Conservation (phyloP, 495 filamentous ascomycete species). For the Choiromyces venosus region DNA sequence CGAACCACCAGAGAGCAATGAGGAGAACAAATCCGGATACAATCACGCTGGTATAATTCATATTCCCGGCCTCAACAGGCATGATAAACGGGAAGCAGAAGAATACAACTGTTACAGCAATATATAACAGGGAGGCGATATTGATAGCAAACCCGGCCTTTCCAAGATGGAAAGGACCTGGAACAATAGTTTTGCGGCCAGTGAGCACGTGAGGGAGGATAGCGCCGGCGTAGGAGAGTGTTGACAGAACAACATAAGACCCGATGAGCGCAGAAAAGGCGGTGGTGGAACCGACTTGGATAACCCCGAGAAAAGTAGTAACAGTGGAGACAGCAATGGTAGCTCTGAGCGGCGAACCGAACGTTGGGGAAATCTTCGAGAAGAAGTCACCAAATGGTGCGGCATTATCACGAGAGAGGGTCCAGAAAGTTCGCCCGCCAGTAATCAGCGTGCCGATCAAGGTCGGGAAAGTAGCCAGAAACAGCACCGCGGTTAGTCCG, state of each 20-base stretch:
- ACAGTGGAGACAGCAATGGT: constrained; percentile 60
- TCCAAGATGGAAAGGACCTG: constrained; percentile 67
- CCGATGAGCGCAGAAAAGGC: constrained; percentile 74
- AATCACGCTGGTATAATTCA: constrained; percentile 68
- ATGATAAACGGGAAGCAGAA: constrained; percentile 67
- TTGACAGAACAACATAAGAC: constrained; percentile 67
- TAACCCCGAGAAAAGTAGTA: constrained; percentile 63
- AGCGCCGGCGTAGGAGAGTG: constrained; percentile 66
- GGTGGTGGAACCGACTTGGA: constrained; percentile 65
- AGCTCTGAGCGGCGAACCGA: constrained; percentile 62
- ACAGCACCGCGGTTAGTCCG: constrained; percentile 49
- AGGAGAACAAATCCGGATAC: constrained; percentile 53
- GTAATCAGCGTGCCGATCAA: constrained; percentile 66
- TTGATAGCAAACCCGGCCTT: constrained; percentile 58
- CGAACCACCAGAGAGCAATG: constrained; percentile 60
- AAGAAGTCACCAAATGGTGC: constrained; percentile 52
- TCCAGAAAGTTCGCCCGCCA: constrained; percentile 79
- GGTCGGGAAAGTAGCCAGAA: constrained; percentile 61
- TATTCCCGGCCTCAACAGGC: constrained; percentile 54
- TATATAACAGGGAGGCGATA: constrained; percentile 56
- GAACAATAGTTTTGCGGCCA: constrained; percentile 56
- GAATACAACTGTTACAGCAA: constrained; percentile 62
- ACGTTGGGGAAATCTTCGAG: constrained; percentile 48
- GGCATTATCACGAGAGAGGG: constrained; percentile 68
- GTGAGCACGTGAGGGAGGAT: constrained; percentile 69